A percentile compares a stretch with the other conserved stretches of the same genome.
These are phyloP conservation scores for Suillus placidus DNA, from an alignment of 768 basidiomycete genomes.

Conservation along the genomic window DNA sequence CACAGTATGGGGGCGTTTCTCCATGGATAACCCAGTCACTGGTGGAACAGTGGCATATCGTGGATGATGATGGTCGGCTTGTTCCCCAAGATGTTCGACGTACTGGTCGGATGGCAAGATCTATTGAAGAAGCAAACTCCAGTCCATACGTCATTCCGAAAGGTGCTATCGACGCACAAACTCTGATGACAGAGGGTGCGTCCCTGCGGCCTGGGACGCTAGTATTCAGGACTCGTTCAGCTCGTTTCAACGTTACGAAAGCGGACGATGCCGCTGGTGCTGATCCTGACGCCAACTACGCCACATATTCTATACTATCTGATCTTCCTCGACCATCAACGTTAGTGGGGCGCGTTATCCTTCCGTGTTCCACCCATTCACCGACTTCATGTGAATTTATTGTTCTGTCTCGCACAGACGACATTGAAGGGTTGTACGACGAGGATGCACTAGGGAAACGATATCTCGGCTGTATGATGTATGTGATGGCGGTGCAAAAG, in stretches of 20 bases:
- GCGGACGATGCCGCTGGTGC: not conserved
- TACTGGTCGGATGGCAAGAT: not conserved
- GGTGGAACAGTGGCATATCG: constrained; percentile 20
- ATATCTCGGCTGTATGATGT: constrained; percentile 19
- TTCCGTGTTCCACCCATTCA: constrained; percentile 18
- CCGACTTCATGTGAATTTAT: constrained; percentile 21
- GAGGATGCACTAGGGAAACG: constrained; percentile 12
- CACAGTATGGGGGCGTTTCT: not conserved
- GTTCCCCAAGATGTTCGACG: constrained; percentile 16
- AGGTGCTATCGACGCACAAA: not conserved
- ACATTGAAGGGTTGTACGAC: constrained; percentile 15
- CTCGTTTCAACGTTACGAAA: constrained; percentile 15
- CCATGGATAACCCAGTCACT: constrained; percentile 19
- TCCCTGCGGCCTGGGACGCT: constrained; percentile 23
- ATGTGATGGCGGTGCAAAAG: constrained; percentile 23
- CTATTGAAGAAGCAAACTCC: not conserved
- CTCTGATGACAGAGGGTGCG: constrained; percentile 5
- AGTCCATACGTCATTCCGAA: constrained; percentile 13
- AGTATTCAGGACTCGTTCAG: constrained; percentile 25
- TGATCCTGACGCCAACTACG: not conserved
- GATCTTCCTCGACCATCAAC: not conserved
- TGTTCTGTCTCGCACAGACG: constrained; percentile 19
- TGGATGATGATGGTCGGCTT: constrained; percentile 15
- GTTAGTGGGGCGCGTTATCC: constrained; percentile 19
- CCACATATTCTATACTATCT: constrained; percentile 18